Evolutionary conservation across 345 rosid species (phyloP), one percentile per base, ranked within the genome.

Genomic region (Ceriops decandra): DNA sequence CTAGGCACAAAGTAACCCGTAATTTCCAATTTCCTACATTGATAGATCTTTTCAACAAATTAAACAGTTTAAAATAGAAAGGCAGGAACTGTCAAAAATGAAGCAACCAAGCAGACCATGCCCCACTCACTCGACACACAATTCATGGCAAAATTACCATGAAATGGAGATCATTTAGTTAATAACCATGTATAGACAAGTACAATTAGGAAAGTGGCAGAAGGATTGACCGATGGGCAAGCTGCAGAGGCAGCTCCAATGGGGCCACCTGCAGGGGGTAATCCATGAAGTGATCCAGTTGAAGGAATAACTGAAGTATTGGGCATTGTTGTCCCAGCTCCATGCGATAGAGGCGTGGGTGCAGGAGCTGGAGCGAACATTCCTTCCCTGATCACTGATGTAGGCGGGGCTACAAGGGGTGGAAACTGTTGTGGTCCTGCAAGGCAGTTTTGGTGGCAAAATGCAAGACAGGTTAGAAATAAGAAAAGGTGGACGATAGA

Each of bases 361-460:
- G 89, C 87, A 11, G 98, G 92, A 64, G 96, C 77, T 61, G 72
- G 72, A 28, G 62, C 76, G 79, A 72, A 84, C 9, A 49, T 58
- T 33, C 82, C 60, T 62, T 86, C 91, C 74, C 61, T 77, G 49
- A 64, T 76, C 64, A 93, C 90, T 13, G 76, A 31, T 60, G 92
- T 82, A 69, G 98, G 98, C 7, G 98, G 98, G 35, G 87, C 90
- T 73, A 89, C 7, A 56, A 93, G 88, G 5, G 88, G 79, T 10
- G 91, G 88, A 63, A 90, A 79, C 71, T 81, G 91, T 81, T 77
- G 92, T 1, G 80, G 77, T 64, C 89, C 98, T 93, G 93, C 87
- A 81, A 28, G 69, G 76, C 49, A 42, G 49, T 66, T 78, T 80
- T n/a, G 57, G 52, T 53, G 64, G 27, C 36, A 58, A 59, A 60